Conservation (phyloP, 73 alveolate species). For the Paraurostyla sp. region DNA sequence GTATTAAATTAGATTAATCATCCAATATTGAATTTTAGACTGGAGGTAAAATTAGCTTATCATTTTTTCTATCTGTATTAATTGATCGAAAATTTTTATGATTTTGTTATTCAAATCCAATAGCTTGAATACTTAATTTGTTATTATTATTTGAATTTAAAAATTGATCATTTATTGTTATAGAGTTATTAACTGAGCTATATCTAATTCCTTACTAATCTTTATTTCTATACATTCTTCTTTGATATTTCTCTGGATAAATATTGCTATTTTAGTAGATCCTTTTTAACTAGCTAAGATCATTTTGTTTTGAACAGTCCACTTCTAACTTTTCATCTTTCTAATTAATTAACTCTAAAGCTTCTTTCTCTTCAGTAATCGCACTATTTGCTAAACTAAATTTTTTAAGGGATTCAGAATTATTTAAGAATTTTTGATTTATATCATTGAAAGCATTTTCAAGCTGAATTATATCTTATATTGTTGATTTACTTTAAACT, state of each 20-base stretch:
- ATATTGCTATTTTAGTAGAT: neutral
- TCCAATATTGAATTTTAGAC: neutral
- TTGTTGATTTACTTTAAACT: neutral
- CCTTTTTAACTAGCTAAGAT: neutral
- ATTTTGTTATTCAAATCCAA: neutral
- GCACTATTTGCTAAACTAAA: neutral
- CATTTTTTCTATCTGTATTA: neutral
- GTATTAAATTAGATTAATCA: neutral
- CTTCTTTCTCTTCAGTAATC: neutral
- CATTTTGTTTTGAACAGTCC: neutral
- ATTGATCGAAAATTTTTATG: neutral
- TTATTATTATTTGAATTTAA: neutral
- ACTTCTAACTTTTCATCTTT: neutral
- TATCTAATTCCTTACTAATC: neutral
- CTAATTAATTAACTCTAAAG: neutral
- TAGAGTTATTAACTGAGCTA: slow-evolving; percentile 3
- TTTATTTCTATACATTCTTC: neutral
- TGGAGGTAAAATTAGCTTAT: neutral
- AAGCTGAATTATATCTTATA: neutral
- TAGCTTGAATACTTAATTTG: neutral
- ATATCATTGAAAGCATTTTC: neutral
- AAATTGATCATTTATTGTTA: neutral
- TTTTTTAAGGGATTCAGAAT: neutral
- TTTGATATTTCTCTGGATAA: neutral
- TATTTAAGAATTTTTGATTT: neutral